Base-by-base conservation (phyloP, 1,284 basidiomycete species). In the Leccinum glutinopallens region DNA sequence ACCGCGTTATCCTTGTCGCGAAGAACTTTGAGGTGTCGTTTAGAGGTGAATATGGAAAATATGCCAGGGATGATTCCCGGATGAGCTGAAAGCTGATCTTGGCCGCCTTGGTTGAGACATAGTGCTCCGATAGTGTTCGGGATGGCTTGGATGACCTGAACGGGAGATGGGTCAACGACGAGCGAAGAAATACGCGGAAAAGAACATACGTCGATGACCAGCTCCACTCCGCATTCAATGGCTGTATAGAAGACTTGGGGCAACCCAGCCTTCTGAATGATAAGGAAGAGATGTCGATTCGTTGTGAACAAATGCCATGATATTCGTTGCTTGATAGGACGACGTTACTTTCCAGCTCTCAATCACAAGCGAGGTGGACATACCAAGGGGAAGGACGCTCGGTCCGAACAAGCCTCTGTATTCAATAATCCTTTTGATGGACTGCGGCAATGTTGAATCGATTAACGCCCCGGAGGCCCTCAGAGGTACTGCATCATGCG, bases 271-370 rank as follows among this genome's bases (percentile, higher is more conserved):
- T 99, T 97, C 77, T 99, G 97, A 46, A 99, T 90, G 60, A 96
- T 92, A 1, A n/a, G 87, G 81, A 63, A 99, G 82, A 13, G 94
- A 97, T 0, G 97, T 98, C 10, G 97, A 97, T 78, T 99, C 97
- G 72, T 98, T 99, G 82, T 99, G 97, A 17, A 99, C 91, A 76
- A 99, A 98, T 0, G 96, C 90, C 90, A 98, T 96, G 75, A 98
- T 93, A 78, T 97, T 97, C 82, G 98, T 94, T 2, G 94, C 94
- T 93, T 72, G 19, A 61, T 19, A n/a, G 60, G 19, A 25, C 5
- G 17, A 2, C 29, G 57, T 70, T 65, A 72, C 32, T 61, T 22
- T 62, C 39, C 22, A 29, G 25, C 3, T 55, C 19, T 51, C 39
- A 4, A 62, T 49, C 5, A 59, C 25, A 53, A 59, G 17, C 6